phyloP scores from a whole-genome alignment of 2,329 filamentous ascomycete genomes.

The Nannizziopsis barbatae region DNA sequence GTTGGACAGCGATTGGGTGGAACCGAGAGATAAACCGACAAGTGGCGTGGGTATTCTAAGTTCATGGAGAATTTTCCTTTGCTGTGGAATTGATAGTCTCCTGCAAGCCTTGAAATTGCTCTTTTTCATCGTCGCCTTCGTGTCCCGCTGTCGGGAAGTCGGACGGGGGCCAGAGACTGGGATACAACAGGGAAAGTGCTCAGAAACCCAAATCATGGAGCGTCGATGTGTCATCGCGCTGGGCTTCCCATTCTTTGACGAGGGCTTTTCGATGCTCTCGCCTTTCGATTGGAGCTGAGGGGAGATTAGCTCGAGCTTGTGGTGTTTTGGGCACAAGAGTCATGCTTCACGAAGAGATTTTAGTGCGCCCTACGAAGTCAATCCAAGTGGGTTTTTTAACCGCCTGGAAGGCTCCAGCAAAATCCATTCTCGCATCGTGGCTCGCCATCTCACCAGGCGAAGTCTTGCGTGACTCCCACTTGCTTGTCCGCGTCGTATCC shows the following conservation, averaged over 20 bases:
- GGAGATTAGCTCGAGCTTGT: too few species aligned
- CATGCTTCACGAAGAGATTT: too few species aligned
- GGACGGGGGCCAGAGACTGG: not conserved
- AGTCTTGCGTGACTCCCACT: not conserved
- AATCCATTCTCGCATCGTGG: not conserved
- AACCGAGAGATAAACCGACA: not conserved
- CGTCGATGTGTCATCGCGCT: not conserved
- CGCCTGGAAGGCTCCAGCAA: too few species aligned
- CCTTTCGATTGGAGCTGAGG: too few species aligned
- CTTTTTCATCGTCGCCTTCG: not conserved
- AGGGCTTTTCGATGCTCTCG: not conserved
- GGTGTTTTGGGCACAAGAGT: too few species aligned
- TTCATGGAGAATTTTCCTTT: not conserved
- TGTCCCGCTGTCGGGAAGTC: not conserved
- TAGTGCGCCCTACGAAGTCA: too few species aligned
- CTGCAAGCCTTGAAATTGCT: not conserved
- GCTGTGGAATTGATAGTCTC: not conserved
- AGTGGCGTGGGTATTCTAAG: not conserved
- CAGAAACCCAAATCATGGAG: not conserved
- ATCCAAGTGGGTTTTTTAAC: too few species aligned
- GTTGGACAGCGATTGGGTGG: constrained; percentile 1
- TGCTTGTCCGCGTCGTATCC: not conserved
- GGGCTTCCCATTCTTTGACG: not conserved
- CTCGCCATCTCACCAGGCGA: not conserved
- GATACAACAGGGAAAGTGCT: constrained; percentile 1